A percentile compares a stretch with the other conserved stretches of the same genome.
Evolutionary conservation across 257 asterid species (phyloP).

Genomic region (Nemophila menziesii): DNA sequence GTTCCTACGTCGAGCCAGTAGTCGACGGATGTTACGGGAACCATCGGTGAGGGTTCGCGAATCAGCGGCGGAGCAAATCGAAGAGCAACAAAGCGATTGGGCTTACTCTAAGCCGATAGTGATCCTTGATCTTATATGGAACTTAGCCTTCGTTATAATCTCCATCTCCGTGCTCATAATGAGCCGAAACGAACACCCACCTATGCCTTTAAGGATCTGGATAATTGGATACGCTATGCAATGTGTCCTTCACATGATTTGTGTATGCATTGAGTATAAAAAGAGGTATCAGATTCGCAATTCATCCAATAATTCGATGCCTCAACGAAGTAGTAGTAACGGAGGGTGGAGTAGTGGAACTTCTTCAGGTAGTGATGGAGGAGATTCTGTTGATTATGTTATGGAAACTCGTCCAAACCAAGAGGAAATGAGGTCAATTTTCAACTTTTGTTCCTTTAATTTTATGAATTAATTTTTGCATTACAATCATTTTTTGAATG

Average conservation of each 20-base stretch:
- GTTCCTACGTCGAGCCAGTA: constrained; percentile 35
- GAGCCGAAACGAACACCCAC: constrained; percentile 30
- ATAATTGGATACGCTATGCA: constrained; percentile 32
- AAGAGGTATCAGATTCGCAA: constrained; percentile 37
- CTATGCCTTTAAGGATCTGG: constrained; percentile 37
- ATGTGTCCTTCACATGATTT: constrained; percentile 34
- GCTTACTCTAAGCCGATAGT: constrained; percentile 85
- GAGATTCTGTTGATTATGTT: not conserved
- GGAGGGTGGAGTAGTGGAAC: constrained; percentile 18
- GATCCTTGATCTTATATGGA: constrained; percentile 67
- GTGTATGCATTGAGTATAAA: constrained; percentile 46
- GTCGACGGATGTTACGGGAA: constrained; percentile 34
- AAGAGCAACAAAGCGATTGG: constrained; percentile 85
- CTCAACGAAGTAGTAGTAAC: constrained; percentile 18
- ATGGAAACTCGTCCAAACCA: not conserved
- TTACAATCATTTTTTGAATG: not conserved
- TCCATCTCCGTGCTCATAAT: constrained; percentile 25
- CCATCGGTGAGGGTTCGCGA: constrained; percentile 40
- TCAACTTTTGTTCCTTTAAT: not conserved
- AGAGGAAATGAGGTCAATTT: not conserved
- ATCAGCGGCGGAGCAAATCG: constrained; percentile 48
- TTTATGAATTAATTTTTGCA: not conserved
- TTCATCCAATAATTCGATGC: constrained; percentile 20
- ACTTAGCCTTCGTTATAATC: constrained; percentile 47
- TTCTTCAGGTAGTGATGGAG: constrained; percentile 4